These are phyloP conservation scores for Pisolithus sp. DNA, from an alignment of 768 basidiomycete species.

Conservation along the genomic window DNA sequence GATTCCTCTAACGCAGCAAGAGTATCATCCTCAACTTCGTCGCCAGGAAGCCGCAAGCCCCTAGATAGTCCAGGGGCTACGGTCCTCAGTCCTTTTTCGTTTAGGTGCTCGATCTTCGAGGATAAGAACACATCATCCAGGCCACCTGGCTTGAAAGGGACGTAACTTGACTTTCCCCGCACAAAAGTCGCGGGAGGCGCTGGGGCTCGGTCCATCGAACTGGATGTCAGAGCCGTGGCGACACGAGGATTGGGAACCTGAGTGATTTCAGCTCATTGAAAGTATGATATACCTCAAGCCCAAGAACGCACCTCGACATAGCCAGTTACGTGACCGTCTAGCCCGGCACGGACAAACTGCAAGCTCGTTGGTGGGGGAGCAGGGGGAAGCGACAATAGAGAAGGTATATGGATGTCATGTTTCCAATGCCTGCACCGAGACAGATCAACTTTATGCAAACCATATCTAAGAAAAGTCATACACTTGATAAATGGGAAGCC, in stretches of 20 bases:
- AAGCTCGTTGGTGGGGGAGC: constrained; percentile 71
- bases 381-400: constrained; percentile 57
- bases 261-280: background rate
- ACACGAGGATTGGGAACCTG: constrained; percentile 52
- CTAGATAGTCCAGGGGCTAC: constrained; percentile 80
- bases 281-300: constrained; percentile 2
- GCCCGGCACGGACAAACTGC: constrained; percentile 66
- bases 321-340: constrained; percentile 75
- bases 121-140: constrained; percentile 56
- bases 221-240: constrained; percentile 75
- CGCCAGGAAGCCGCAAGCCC: constrained; percentile 67
- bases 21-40: constrained; percentile 42
- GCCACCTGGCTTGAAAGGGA: constrained; percentile 94
- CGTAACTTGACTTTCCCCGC: constrained; percentile 85
- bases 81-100: constrained; percentile 49
- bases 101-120: constrained; percentile 25
- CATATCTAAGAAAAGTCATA: constrained; percentile 34
- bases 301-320: constrained; percentile 63
- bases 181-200: constrained; percentile 78
- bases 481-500: constrained; percentile 82
- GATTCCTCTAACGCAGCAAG: constrained; percentile 27
- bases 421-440: constrained; percentile 61
- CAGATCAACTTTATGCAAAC: constrained; percentile 7
- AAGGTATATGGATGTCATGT: constrained; percentile 50
- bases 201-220: constrained; percentile 79